phyloP scores from a whole-genome alignment of 495 filamentous ascomycete genomes.

The Neurospora sp. region DNA sequence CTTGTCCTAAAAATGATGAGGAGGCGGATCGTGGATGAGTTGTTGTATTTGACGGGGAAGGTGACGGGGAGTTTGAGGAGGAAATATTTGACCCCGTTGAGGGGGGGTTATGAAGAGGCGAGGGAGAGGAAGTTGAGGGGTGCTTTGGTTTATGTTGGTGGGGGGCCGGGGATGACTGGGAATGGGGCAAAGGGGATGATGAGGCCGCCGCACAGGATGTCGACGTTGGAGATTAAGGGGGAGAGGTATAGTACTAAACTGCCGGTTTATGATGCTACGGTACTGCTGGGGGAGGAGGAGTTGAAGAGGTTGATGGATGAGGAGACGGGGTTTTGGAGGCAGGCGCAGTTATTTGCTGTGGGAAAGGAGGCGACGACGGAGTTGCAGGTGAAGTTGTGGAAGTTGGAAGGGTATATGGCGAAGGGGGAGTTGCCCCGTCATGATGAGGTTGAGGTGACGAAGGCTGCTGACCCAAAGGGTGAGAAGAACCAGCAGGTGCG shows the following conservation, averaged over 20 bases:
- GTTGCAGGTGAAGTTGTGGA: conserved; percentile 54
- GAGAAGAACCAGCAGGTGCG: not conserved
- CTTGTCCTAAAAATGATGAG: conserved; percentile 46
- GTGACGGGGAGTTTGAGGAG: not conserved
- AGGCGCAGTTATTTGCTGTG: conserved; percentile 32
- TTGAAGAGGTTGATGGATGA: conserved; percentile 18
- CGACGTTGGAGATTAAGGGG: conserved; percentile 22
- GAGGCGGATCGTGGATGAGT: conserved; percentile 31
- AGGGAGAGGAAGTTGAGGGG: conserved; percentile 20
- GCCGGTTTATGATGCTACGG: conserved; percentile 32
- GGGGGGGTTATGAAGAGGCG: conserved; percentile 22
- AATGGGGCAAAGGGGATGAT: not conserved
- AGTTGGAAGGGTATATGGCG: conserved; percentile 50
- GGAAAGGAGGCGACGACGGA: conserved; percentile 35
- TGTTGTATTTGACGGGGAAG: conserved; percentile 21
- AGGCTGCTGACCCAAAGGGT: not conserved
- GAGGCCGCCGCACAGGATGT: conserved; percentile 10
- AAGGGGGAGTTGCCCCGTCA: not conserved
- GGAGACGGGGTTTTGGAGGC: conserved; percentile 15
- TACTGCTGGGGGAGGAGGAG: conserved; percentile 30
- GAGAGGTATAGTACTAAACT: conserved; percentile 13
- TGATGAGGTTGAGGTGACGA: not conserved
- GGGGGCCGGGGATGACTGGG: not conserved
- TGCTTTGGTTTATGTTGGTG: conserved; percentile 21
- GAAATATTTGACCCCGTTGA: not conserved